phyloP scores from a whole-genome alignment of 2,329 filamentous ascomycete species.

The Xylariales sp. region DNA sequence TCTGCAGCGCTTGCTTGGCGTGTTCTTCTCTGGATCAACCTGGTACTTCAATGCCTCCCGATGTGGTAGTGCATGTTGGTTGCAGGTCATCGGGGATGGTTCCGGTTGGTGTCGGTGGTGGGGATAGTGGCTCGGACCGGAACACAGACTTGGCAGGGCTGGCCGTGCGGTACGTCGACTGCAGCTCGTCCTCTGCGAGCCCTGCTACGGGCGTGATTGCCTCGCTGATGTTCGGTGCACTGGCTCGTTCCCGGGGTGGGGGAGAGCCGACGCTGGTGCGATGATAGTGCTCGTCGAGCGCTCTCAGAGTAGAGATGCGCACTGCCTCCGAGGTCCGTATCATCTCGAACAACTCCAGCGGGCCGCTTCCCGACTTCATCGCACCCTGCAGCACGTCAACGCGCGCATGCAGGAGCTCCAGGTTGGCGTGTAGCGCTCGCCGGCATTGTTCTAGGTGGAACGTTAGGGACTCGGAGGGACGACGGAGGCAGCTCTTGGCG shows the following conservation, averaged over 20 bases:
- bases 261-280: constrained; percentile 27
- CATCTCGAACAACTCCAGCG: constrained; percentile 29
- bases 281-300: constrained; percentile 31
- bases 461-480: not conserved
- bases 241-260: constrained; percentile 20
- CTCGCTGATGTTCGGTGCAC: not conserved
- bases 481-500: not conserved
- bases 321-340: constrained; percentile 30
- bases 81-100: constrained; percentile 20
- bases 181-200: too few relatives aligned
- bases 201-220: constrained; percentile 11
- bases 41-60: constrained; percentile 35
- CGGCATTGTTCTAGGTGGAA: constrained; percentile 22
- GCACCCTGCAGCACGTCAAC: constrained; percentile 23
- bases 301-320: constrained; percentile 25
- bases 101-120: constrained; percentile 26
- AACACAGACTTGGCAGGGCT: not conserved
- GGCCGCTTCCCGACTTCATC: constrained; percentile 12
- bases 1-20: constrained; percentile 23
- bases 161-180: too few relatives aligned
- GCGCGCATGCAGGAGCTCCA: constrained; percentile 23
- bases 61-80: constrained; percentile 28
- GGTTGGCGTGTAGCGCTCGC: constrained; percentile 22
- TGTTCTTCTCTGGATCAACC: constrained; percentile 26
- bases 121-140: constrained; percentile 25